phyloP scores from a whole-genome alignment of 495 filamentous ascomycete genomes.

The Pyrenopolyporus hunteri region DNA sequence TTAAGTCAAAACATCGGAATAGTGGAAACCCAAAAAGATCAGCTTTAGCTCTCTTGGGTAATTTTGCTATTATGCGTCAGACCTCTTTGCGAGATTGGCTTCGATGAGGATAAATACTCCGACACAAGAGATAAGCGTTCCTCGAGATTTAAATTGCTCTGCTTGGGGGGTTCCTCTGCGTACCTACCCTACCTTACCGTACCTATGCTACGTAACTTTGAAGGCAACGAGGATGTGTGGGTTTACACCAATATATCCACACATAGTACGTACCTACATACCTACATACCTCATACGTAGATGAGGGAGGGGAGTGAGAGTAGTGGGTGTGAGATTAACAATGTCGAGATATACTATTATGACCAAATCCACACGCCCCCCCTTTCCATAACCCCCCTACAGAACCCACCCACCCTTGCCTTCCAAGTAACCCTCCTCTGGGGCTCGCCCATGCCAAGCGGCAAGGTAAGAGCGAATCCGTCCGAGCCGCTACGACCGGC shows the following conservation, averaged over 20 bases:
- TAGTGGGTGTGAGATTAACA: constrained; percentile 21
- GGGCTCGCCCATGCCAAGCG: constrained; percentile 42
- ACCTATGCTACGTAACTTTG: too few species aligned
- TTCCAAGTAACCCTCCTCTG: constrained; percentile 42
- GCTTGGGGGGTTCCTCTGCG: constrained; percentile 25
- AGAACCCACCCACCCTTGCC: constrained; percentile 1
- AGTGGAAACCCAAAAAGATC: background rate
- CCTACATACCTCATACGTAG: constrained; percentile 3
- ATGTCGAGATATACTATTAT: constrained; percentile 43
- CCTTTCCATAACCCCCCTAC: constrained; percentile 37
- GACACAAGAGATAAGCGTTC: constrained; percentile 42
- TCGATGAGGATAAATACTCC: constrained; percentile 41
- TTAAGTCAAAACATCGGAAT: constrained; percentile 29
- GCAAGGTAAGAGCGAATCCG: constrained; percentile 45
- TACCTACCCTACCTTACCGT: constrained; percentile 2
- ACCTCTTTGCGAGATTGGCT: constrained; percentile 25
- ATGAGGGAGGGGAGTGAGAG: too few species aligned
- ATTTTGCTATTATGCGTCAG: constrained; percentile 31
- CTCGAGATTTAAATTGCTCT: constrained; percentile 34
- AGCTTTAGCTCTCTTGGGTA: constrained; percentile 37
- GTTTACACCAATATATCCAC: too few species aligned
- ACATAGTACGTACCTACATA: background rate
- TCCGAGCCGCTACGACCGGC: constrained; percentile 47
- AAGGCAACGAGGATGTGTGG: too few species aligned
- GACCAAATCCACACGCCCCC: constrained; percentile 38